A percentile compares a stretch with the other conserved stretches of the same genome.
phyloP scores from a whole-genome alignment of 2,329 filamentous ascomycete species.

The Trichoderma oligosporum region DNA sequence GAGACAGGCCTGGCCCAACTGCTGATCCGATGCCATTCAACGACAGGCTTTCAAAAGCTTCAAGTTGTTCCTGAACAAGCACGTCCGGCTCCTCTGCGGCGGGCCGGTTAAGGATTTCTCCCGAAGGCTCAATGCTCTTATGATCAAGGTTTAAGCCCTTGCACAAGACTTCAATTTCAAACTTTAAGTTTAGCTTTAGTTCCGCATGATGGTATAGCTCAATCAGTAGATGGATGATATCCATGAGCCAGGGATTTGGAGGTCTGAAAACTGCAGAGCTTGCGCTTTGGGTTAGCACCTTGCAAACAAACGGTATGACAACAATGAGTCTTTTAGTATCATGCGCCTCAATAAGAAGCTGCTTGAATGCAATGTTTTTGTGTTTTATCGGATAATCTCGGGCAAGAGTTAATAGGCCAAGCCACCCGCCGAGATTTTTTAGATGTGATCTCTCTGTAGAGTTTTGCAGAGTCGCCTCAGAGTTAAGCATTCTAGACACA shows the following conservation, averaged over 20 bases:
- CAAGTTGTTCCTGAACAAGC: constrained; percentile 63
- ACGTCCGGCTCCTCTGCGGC: constrained; percentile 61
- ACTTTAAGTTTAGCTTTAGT: constrained; percentile 93
- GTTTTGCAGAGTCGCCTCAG: constrained; percentile 79
- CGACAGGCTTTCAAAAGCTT: constrained; percentile 78
- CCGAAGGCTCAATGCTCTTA: constrained; percentile 83
- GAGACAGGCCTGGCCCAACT: constrained; percentile 69
- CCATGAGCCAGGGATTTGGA: constrained; percentile 97
- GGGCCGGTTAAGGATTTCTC: constrained; percentile 75
- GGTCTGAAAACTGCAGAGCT: constrained; percentile 86
- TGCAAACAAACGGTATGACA: constrained; percentile 96
- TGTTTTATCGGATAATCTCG: constrained; percentile 94
- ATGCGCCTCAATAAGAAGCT: constrained; percentile 87
- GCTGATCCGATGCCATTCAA: constrained; percentile 68
- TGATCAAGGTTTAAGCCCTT: constrained; percentile 89
- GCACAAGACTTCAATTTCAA: constrained; percentile 96
- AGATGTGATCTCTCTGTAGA: constrained; percentile 80
- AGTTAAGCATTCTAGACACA: constrained; percentile 81
- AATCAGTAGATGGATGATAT: constrained; percentile 84
- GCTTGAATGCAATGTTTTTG: constrained; percentile 95
- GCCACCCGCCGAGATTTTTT: constrained; percentile 91
- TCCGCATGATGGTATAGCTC: constrained; percentile 93
- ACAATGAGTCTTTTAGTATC: constrained; percentile 88
- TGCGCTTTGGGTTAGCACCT: constrained; percentile 80
- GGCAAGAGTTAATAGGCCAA: constrained; percentile 87